Percentiles rank a stretch among this genome's conserved stretches.
phyloP scores from a whole-genome alignment of 148 eudicot genomes.

The Persicaria tinctoria region DNA sequence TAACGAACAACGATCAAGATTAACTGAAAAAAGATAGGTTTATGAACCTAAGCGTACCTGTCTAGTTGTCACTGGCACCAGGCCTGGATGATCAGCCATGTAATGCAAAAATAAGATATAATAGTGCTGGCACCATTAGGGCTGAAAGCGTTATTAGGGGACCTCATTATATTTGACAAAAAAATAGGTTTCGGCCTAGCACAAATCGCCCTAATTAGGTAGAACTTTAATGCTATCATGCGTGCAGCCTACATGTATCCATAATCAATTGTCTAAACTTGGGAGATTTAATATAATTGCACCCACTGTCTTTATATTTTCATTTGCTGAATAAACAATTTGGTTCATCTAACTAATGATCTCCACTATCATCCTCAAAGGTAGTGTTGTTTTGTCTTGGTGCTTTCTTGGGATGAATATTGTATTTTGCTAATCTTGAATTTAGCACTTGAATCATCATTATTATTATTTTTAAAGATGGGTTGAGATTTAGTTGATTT shows the following conservation, averaged over 20 bases:
- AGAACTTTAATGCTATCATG: not conserved
- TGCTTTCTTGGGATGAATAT: not conserved
- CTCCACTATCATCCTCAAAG: constrained; percentile 5
- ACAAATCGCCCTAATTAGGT: too few relatives aligned
- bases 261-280: not conserved
- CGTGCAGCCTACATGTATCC: not conserved
- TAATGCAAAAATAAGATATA: too few relatives aligned
- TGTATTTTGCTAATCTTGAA: not conserved
- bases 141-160: too few relatives aligned
- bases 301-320: not conserved
- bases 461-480: not conserved
- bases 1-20: too few relatives aligned
- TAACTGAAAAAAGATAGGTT: too few relatives aligned
- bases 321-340: not conserved
- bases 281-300: not conserved
- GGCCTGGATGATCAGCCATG: too few relatives aligned
- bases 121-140: too few relatives aligned
- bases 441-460: not conserved
- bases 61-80: too few relatives aligned
- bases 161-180: too few relatives aligned
- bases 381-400: constrained; percentile 6
- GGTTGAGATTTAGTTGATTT: not conserved
- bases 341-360: not conserved
- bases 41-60: too few relatives aligned
- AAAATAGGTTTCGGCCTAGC: too few relatives aligned